Percentiles rank a stretch among this genome's conserved stretches.
These are phyloP conservation scores for Corchorus capsularis DNA, from an alignment of 345 rosid genomes.

Conservation along the genomic window DNA sequence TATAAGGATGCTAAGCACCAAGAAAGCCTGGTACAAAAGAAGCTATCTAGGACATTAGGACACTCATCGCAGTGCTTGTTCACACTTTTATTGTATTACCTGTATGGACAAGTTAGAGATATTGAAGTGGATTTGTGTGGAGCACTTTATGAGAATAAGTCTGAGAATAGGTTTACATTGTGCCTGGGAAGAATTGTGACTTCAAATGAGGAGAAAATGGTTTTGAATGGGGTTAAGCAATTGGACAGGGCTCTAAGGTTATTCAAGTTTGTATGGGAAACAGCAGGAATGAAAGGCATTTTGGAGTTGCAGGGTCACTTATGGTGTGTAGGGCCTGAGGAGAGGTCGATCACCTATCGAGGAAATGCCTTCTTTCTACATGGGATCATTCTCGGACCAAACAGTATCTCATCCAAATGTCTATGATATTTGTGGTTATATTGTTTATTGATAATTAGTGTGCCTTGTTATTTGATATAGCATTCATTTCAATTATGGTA, in stretches of 20 bases:
- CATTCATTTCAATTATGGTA: background rate
- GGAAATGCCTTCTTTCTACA: constrained; percentile 63
- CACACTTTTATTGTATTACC: constrained; percentile 68
- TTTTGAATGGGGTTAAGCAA: constrained; percentile 68
- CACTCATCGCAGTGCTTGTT: constrained; percentile 75
- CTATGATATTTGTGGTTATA: background rate
- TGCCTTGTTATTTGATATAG: background rate
- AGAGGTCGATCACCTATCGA: constrained; percentile 40
- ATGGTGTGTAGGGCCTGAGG: constrained; percentile 63
- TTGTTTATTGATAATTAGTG: background rate
- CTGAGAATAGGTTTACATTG: constrained; percentile 36
- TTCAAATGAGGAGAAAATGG: constrained; percentile 50
- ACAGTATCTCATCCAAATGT: background rate
- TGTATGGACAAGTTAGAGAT: constrained; percentile 64
- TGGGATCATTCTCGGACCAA: constrained; percentile 48
- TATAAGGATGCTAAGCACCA: constrained; percentile 68
- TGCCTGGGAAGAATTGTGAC: constrained; percentile 72
- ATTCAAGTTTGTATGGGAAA: constrained; percentile 72
- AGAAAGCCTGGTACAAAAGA: constrained; percentile 64
- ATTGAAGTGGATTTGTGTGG: constrained; percentile 73
- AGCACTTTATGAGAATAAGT: constrained; percentile 38
- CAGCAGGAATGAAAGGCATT: constrained; percentile 63
- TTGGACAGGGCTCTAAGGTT: constrained; percentile 65
- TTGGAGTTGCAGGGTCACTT: constrained; percentile 68
- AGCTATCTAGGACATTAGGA: constrained; percentile 64